phyloP scores from a whole-genome alignment of 495 filamentous ascomycete genomes.

The Penicillium canariense region DNA sequence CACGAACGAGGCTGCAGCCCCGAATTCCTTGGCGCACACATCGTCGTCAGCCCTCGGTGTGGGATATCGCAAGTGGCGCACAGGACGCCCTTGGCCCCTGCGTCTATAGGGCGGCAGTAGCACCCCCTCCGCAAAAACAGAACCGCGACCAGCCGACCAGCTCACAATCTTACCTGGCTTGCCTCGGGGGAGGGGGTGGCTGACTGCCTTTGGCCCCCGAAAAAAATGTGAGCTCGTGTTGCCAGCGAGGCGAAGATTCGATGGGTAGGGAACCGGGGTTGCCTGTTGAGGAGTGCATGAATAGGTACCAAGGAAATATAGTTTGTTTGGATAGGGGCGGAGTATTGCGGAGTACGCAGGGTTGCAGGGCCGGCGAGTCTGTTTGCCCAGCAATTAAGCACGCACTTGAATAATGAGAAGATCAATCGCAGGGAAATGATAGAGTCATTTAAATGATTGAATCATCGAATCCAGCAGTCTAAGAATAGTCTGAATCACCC shows the following conservation, averaged over 20 bases:
- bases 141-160: too few relatives aligned
- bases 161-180: not conserved
- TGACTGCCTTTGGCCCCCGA: not conserved
- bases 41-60: not conserved
- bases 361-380: not conserved
- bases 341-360: not conserved
- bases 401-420: not conserved
- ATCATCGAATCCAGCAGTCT: too few relatives aligned
- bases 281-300: not conserved
- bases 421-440: too few relatives aligned
- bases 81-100: conserved; percentile 17
- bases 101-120: conserved; percentile 7
- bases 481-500: not conserved
- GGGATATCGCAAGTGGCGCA: conserved; percentile 9
- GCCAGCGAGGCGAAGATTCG: not conserved
- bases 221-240: conserved; percentile 7
- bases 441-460: too few relatives aligned
- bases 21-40: conserved; percentile 2
- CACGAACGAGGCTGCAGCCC: not conserved
- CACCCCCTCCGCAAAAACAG: conserved; percentile 2
- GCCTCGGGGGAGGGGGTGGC: not conserved
- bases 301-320: not conserved
- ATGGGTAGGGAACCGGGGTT: not conserved
- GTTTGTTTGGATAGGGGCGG: not conserved
- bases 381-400: not conserved